These are phyloP conservation scores for Termitomyces sp. DNA, from an alignment of 768 basidiomycete species.

Conservation along the genomic window DNA sequence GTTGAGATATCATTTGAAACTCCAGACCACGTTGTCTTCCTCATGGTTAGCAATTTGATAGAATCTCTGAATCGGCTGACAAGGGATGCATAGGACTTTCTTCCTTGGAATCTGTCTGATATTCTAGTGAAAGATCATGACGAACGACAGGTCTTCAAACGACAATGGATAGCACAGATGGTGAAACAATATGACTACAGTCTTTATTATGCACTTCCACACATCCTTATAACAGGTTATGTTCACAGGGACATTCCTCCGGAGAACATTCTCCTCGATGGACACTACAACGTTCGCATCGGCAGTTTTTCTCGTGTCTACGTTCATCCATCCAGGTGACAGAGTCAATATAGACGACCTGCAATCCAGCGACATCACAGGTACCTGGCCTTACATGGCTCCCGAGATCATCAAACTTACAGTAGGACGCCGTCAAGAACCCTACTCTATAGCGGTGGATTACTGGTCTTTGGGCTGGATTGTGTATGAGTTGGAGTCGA, in stretches of 20 bases:
- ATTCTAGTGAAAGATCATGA: not conserved
- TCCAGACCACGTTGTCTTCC: not conserved
- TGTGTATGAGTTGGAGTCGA: slow-evolving; percentile 5
- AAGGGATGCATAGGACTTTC: not conserved
- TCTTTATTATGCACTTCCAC: not conserved
- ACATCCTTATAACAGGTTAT: not conserved
- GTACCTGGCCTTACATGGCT: slow-evolving; percentile 8
- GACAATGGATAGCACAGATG: slow-evolving; percentile 3
- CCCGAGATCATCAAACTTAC: slow-evolving; percentile 1
- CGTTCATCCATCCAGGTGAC: slow-evolving; percentile 1
- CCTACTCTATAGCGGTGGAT: slow-evolving; percentile 1
- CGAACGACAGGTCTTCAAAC: not conserved
- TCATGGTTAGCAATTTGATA: not conserved
- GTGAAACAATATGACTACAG: not conserved
- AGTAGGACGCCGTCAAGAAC: not conserved
- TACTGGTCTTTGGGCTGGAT: slow-evolving; percentile 8
- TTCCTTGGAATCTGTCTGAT: slow-evolving; percentile 1
- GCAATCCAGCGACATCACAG: not conserved
- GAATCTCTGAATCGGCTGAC: not conserved
- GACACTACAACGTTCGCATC: slow-evolving; percentile 1
- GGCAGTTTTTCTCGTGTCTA: not conserved
- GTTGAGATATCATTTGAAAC: not conserved
- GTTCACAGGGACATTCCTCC: slow-evolving; percentile 5
- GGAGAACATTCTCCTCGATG: slow-evolving; percentile 4
- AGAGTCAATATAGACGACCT: not conserved